Evolutionary conservation across 2,329 filamentous ascomycete genomes (phyloP), one percentile per base, ranked within the genome.

Genomic region (Thelonectria rubi): DNA sequence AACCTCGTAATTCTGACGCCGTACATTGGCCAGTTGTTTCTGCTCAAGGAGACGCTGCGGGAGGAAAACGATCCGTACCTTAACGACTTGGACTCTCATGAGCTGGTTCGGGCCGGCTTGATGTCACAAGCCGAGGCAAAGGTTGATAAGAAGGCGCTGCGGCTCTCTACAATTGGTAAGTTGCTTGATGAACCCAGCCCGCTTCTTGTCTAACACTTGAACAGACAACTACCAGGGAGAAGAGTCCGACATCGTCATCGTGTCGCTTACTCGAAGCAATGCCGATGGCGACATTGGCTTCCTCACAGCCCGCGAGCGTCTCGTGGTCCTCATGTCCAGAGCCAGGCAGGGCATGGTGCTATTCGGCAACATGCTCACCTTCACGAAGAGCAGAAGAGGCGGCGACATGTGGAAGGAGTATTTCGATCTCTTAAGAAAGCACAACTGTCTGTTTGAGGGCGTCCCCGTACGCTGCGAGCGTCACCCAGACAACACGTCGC

Each of bases 141-240:
- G 4, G 73, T 84, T 0, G 73, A 79, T 0, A 89, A 87, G 63
- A 78, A 77, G 1, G 78, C 72, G 0, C 78, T 93, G 15, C 80
- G 83, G 0, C 78, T 93, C 0, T 91, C 90, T 0, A 92, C 90
- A 0, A 90, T 93, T 53, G 88, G 88, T 90, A 75, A 72, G 84
- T 72, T 30, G 8, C 14, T n/a, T 15, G 42, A 14, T n/a, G 3
- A 49, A 32, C 21, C 6, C 14, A 24, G 5, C 24, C 15, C 0
- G 3, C 9, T n/a, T 20, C 39, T 18, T 53, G 5, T 3, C 55
- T 54, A 11, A 66, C 17, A 15, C 8, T 0, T 3, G 2, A 15
- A 37, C 18, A 89, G 90, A 93, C 63, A 93, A 93, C 63, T 94
- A 91, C 59, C 91, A 93, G 72, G 90, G 91, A 1, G 91, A 93